Evolutionary conservation across 352 stramenopile genomes (phyloP).

Genomic region (Globisporangium irregulare): DNA sequence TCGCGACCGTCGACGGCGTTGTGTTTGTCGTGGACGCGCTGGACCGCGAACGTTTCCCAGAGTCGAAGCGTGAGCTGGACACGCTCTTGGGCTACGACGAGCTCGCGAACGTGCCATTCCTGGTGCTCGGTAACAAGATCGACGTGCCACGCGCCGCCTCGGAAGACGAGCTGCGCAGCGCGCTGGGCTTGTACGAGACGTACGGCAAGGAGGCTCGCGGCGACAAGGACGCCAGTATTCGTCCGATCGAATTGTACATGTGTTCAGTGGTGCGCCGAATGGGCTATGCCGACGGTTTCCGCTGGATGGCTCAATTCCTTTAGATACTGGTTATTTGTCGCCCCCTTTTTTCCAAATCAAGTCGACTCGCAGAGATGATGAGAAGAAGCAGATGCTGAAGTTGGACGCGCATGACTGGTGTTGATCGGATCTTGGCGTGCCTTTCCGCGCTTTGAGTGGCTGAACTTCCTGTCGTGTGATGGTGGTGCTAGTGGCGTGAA

Average conservation of each 20-base stretch:
- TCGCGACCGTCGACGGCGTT: constrained; percentile 98
- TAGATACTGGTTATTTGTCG: constrained; percentile 36
- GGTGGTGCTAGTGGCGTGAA: neutral
- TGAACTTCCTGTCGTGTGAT: constrained; percentile 1
- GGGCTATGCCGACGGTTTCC: constrained; percentile 96
- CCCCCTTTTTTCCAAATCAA: constrained; percentile 3
- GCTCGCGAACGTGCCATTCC: constrained; percentile 97
- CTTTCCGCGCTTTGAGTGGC: neutral
- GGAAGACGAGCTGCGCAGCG: constrained; percentile 98
- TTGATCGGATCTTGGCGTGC: neutral
- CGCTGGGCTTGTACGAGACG: constrained; percentile 97
- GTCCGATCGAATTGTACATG: constrained; percentile 99
- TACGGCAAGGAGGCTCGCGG: constrained; percentile 97
- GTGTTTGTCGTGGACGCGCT: constrained; percentile 99
- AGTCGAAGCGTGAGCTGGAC: constrained; percentile 99
- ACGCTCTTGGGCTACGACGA: constrained; percentile 96
- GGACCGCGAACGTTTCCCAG: constrained; percentile 97
- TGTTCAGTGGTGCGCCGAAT: constrained; percentile 98
- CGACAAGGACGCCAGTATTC: constrained; percentile 88
- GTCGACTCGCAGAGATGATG: neutral
- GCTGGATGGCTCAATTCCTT: constrained; percentile 89
- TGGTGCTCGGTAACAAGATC: constrained; percentile 99
- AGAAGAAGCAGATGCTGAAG: neutral
- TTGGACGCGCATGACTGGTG: neutral
- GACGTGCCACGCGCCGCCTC: constrained; percentile 95